Percentiles rank a stretch among this genome's conserved stretches.
These are phyloP conservation scores for Triticum monococcum DNA, from an alignment of 176 grass and related monocot species.

Conservation along the genomic window DNA sequence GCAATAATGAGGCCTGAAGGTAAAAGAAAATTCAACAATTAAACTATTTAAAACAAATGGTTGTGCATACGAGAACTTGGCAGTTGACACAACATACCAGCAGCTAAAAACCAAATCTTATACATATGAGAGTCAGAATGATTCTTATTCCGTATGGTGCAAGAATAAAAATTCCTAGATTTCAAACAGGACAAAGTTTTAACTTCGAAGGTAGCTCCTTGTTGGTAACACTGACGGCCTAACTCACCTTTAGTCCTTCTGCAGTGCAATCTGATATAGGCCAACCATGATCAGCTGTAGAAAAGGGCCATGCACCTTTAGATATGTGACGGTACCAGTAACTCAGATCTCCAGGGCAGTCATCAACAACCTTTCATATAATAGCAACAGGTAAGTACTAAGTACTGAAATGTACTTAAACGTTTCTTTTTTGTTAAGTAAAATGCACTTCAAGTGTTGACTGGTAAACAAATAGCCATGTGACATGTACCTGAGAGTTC, in stretches of 20 bases:
- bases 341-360: constrained; percentile 80
- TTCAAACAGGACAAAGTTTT: not conserved
- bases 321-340: constrained; percentile 94
- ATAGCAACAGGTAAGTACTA: not conserved
- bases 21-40: constrained; percentile 3
- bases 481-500: constrained; percentile 52
- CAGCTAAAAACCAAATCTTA: constrained; percentile 8
- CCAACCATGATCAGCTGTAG: constrained; percentile 90
- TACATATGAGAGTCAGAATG: not conserved
- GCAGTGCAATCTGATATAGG: constrained; percentile 95
- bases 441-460: not conserved
- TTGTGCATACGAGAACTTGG: not conserved
- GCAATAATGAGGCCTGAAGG: constrained; percentile 61
- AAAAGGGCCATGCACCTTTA: constrained; percentile 99
- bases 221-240: not conserved
- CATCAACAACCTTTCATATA: constrained; percentile 66
- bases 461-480: not conserved
- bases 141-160: not conserved
- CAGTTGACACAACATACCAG: not conserved
- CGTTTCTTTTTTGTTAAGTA: not conserved
- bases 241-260: constrained; percentile 83
- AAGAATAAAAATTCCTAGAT: not conserved
- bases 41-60: not conserved
- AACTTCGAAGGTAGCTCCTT: not conserved
- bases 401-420: not conserved